These are phyloP conservation scores for Mycosphaerella sp. DNA, from an alignment of 2,329 filamentous ascomycete genomes.

Conservation along the genomic window DNA sequence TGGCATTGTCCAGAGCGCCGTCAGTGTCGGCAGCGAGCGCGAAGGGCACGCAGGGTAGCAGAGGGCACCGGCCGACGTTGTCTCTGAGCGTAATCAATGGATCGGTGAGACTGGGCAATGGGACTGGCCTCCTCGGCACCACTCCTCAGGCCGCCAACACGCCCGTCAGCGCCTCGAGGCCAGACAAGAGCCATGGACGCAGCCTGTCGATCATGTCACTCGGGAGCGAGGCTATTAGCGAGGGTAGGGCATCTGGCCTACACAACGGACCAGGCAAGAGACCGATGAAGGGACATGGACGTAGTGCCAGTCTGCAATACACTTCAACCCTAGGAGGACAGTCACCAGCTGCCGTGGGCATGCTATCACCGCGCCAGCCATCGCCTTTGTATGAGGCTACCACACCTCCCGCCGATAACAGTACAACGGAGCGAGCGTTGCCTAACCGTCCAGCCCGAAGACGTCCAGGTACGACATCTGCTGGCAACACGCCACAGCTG, in stretches of 20 bases:
- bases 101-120: conserved; percentile 22
- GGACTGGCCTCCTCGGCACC: conserved; percentile 20
- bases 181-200: conserved; percentile 42
- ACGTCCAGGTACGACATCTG: conserved; percentile 29
- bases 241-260: conserved; percentile 16
- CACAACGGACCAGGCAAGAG: conserved; percentile 33
- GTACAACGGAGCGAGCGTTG: conserved; percentile 8
- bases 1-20: conserved; percentile 16
- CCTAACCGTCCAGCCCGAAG: conserved; percentile 23
- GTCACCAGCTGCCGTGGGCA: conserved; percentile 12
- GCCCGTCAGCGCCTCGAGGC: conserved; percentile 42
- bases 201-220: conserved; percentile 48
- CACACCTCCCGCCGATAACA: conserved; percentile 30
- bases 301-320: conserved; percentile 78
- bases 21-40: conserved; percentile 18
- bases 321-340: conserved; percentile 39
- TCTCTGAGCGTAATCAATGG: conserved; percentile 49
- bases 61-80: conserved; percentile 60
- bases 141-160: conserved; percentile 19
- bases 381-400: conserved; percentile 40
- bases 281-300: conserved; percentile 60
- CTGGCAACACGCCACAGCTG: conserved; percentile 29
- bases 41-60: conserved; percentile 16
- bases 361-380: conserved; percentile 31
- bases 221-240: conserved; percentile 38